These are phyloP conservation scores for Solanum bulbocastanum DNA, from an alignment of 257 asterid genomes.

Conservation along the genomic window DNA sequence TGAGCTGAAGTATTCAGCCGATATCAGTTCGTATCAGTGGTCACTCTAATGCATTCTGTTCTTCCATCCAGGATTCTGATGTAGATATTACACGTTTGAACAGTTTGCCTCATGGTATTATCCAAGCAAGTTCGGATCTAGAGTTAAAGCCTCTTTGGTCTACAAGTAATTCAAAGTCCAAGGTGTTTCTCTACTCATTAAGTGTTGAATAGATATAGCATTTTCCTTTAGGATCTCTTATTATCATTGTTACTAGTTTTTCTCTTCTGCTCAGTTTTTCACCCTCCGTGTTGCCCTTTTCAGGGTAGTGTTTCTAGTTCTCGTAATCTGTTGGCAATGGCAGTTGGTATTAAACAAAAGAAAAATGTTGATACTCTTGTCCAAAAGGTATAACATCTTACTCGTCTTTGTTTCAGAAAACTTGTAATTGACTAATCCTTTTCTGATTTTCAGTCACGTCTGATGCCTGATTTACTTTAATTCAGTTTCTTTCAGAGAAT, in stretches of 20 bases:
- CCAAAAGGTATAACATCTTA: constrained; percentile 42
- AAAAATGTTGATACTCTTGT: constrained; percentile 53
- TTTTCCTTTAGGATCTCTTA: not conserved
- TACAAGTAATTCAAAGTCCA: constrained; percentile 35
- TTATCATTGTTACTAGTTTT: not conserved
- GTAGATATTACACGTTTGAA: constrained; percentile 18
- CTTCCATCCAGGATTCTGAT: constrained; percentile 27
- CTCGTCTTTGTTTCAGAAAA: not conserved
- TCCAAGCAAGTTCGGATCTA: constrained; percentile 43
- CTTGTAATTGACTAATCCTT: not conserved
- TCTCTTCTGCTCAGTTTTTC: not conserved
- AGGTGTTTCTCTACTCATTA: constrained; percentile 18
- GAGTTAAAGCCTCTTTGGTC: constrained; percentile 61
- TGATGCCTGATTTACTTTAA: constrained; percentile 7
- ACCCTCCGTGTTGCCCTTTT: not conserved
- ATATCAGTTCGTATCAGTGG: not conserved
- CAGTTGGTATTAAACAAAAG: constrained; percentile 84
- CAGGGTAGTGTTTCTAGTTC: constrained; percentile 38
- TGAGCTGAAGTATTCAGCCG: not conserved
- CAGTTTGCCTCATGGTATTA: constrained; percentile 53
- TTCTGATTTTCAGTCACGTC: not conserved
- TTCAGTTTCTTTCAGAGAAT: constrained; percentile 93
- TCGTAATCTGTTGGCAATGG: constrained; percentile 58
- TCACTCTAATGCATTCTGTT: not conserved
- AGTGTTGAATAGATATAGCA: not conserved